Base-by-base conservation (phyloP, 1,139 yeast species). In the Hyphopichia buzzinii region DNA sequence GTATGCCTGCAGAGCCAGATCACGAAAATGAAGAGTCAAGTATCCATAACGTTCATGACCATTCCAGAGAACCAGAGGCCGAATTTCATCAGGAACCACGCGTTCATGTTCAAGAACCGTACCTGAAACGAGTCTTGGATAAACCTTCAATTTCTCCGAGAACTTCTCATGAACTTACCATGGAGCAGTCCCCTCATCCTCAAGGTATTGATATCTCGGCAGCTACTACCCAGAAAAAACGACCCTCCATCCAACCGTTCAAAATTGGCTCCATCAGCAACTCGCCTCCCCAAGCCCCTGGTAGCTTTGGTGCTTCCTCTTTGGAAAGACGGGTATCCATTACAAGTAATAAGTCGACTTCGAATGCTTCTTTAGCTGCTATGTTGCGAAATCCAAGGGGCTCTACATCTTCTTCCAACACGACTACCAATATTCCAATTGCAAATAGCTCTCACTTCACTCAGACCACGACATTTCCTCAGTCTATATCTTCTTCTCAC, bases 221-320 rank as follows among this genome's bases (percentile, higher is more conserved):
- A 21, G 15, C 31, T 2, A 12, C 29, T 8, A 17, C 36, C 19
- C 50, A 50, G 37, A 52, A 45, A 31, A 51, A 39, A 21, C 46
- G 73, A 22, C 71, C 74, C 1, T 48, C 59, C 10, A 65, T 78
- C 12, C 83, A 78, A 42, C 79, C 84, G 2, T 81, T 81, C 51
- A 78, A 75, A 45, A 77, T 76, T 1, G 86, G 85, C 0, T 77
- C 85, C 0, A 70, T 79, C 13, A 73, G 79, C 17, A 69, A 64
- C 37, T 66, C 78, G 15, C 75, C 74, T 15, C 79, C 72, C 14
- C 45, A 48, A 25, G 50, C 67, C 5, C 57, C 66, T 7, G 32
- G 48, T 21, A 33, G 35, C 23, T 48, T 41, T 25, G 54, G 49
- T 3, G 48, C 57, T 6, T 52, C 63, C 2, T 60, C 71, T 3